phyloP scores from a whole-genome alignment of 2,329 filamentous ascomycete species.

The Colletotrichum melonis region DNA sequence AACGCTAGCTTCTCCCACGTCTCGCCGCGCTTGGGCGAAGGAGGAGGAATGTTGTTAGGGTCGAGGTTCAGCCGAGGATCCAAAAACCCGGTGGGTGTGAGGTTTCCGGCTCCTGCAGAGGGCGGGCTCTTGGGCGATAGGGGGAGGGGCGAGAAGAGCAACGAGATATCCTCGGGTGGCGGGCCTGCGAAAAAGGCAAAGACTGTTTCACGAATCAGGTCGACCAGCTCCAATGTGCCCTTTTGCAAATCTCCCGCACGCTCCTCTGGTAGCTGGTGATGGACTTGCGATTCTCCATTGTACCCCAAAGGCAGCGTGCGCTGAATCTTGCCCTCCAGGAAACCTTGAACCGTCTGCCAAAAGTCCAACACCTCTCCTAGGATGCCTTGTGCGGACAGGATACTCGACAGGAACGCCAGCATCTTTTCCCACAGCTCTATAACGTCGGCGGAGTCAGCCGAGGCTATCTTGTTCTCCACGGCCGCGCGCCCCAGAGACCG shows the following conservation, averaged over 20 bases:
- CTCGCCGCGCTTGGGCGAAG: slow-evolving; percentile 83
- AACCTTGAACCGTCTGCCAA: slow-evolving; percentile 91
- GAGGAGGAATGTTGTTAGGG: slow-evolving; percentile 78
- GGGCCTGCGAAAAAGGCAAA: slow-evolving; percentile 86
- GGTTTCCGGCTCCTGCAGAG: slow-evolving; percentile 54
- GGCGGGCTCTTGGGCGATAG: slow-evolving; percentile 76
- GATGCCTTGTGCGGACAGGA: slow-evolving; percentile 84
- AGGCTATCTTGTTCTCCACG: slow-evolving; percentile 68
- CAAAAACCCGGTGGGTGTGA: slow-evolving; percentile 68
- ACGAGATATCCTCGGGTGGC: slow-evolving; percentile 90
- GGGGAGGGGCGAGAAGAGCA: slow-evolving; percentile 85
- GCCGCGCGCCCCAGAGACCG: slow-evolving; percentile 77
- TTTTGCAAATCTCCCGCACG: slow-evolving; percentile 79
- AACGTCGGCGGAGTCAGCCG: slow-evolving; percentile 83
- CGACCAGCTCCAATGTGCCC: slow-evolving; percentile 84
- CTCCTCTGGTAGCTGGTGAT: slow-evolving; percentile 82
- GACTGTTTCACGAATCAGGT: slow-evolving; percentile 82
- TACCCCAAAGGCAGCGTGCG: slow-evolving; percentile 82
- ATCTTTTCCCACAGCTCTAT: slow-evolving; percentile 95
- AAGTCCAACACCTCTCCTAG: slow-evolving; percentile 92
- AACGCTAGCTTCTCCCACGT: slow-evolving; percentile 95
- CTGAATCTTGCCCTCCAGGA: slow-evolving; percentile 88
- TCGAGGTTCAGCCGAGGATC: slow-evolving; percentile 86
- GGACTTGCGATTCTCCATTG: slow-evolving; percentile 81
- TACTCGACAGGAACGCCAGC: slow-evolving; percentile 75